These are phyloP conservation scores for Magnusiomyces tetraspermus DNA, from an alignment of 1,139 yeast genomes.

Conservation along the genomic window DNA sequence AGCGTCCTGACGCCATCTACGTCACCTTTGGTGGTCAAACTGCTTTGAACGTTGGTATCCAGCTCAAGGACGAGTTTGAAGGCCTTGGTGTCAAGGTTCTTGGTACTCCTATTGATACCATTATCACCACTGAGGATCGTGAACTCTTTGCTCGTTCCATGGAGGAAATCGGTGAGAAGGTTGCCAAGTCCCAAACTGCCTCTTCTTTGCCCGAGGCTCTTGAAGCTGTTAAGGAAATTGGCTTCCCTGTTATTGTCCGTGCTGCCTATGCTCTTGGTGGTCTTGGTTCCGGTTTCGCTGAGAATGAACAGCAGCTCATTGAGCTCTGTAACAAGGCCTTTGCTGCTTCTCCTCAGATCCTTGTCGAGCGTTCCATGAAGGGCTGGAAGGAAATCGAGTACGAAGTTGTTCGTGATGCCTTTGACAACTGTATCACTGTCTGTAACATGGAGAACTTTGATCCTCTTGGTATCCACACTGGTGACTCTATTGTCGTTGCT, in stretches of 20 bases:
- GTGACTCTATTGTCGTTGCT: constrained; percentile 98
- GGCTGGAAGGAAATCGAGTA: constrained; percentile 99
- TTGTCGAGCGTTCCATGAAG: constrained; percentile 93
- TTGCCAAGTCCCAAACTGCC: constrained; percentile 94
- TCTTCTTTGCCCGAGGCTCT: constrained; percentile 89
- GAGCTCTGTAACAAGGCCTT: constrained; percentile 83
- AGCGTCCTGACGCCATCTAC: constrained; percentile 89
- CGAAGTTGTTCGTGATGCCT: constrained; percentile 96
- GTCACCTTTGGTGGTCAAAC: constrained; percentile 99
- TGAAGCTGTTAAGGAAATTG: constrained; percentile 73
- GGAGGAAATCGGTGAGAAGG: constrained; percentile 87
- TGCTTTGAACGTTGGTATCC: constrained; percentile 90
- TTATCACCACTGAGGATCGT: constrained; percentile 95
- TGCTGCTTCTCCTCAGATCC: constrained; percentile 84
- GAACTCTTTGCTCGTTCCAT: constrained; percentile 90
- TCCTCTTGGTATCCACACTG: constrained; percentile 97
- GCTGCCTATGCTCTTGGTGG: constrained; percentile 98
- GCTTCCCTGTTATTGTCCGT: constrained; percentile 95
- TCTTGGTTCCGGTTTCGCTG: constrained; percentile 94
- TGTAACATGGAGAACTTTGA: constrained; percentile 99
- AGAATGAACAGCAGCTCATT: constrained; percentile 67
- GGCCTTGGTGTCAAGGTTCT: constrained; percentile 86
- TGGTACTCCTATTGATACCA: constrained; percentile 93
- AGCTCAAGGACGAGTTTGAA: constrained; percentile 88
- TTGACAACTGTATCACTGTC: constrained; percentile 95